phyloP scores from a whole-genome alignment of 139 green algal genomes.

The Zygnema cylindricum region DNA sequence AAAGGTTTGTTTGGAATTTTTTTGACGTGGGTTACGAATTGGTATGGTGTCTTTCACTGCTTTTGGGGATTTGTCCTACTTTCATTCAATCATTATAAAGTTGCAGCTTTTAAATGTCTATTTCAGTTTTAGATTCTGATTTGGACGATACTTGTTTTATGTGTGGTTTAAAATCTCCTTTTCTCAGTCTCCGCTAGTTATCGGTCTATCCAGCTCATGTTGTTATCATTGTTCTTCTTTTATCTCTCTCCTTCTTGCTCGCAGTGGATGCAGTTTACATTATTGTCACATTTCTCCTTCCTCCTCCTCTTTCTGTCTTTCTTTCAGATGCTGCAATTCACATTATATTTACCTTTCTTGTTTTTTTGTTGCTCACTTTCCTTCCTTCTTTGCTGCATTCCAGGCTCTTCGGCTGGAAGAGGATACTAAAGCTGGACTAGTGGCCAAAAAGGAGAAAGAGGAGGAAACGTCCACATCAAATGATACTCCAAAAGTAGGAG shows the following conservation, averaged over 20 bases:
- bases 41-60: too few species aligned
- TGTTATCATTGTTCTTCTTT: background rate
- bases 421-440: slow-evolving; percentile 26
- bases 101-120: too few species aligned
- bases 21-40: too few species aligned
- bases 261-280: background rate
- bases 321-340: background rate
- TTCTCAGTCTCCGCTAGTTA: background rate
- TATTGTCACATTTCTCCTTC: background rate
- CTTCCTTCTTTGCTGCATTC: background rate
- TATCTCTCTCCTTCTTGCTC: background rate
- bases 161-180: too few species aligned
- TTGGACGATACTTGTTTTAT: too few species aligned
- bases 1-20: too few species aligned
- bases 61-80: too few species aligned
- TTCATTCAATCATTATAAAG: too few species aligned
- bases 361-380: background rate
- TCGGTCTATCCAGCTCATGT: slow-evolving; percentile 2
- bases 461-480: too few species aligned
- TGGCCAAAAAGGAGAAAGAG: slow-evolving; percentile 31
- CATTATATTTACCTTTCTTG: background rate
- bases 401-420: slow-evolving; percentile 55
- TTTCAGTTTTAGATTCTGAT: too few species aligned
- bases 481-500: too few species aligned
- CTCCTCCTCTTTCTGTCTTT: background rate